Percentiles rank a stretch among this genome's conserved stretches.
Conservation (phyloP, 2,329 filamentous ascomycete genomes). For the Ascosphaera apis region DNA sequence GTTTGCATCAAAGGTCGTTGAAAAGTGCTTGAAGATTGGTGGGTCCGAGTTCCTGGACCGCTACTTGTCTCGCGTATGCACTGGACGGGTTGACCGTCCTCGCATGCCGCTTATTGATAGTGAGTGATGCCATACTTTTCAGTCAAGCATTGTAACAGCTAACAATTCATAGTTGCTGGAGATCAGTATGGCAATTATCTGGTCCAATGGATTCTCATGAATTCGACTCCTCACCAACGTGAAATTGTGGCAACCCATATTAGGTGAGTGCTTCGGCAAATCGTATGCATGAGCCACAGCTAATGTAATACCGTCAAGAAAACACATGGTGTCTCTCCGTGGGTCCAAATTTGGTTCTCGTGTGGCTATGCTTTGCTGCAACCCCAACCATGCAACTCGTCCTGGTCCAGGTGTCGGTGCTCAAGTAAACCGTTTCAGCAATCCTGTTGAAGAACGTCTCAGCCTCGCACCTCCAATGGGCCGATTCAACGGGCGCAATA, state of each 20-base stretch:
- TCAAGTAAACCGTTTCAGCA: slow-evolving; percentile 35
- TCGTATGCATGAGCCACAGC: slow-evolving; percentile 2
- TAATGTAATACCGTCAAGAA: slow-evolving; percentile 23
- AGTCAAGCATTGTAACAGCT: not conserved
- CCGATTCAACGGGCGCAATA: slow-evolving; percentile 14
- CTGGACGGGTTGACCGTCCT: slow-evolving; percentile 70
- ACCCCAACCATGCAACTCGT: slow-evolving; percentile 69
- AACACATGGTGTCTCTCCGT: slow-evolving; percentile 97
- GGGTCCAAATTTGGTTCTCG: slow-evolving; percentile 97
- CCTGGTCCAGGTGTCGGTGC: slow-evolving; percentile 63
- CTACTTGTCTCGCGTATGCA: slow-evolving; percentile 84
- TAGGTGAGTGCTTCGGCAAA: slow-evolving; percentile 22
- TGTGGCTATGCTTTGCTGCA: slow-evolving; percentile 96
- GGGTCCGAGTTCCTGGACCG: slow-evolving; percentile 72
- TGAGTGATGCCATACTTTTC: slow-evolving; percentile 16
- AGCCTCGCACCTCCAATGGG: slow-evolving; percentile 15
- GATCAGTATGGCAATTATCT: slow-evolving; percentile 99
- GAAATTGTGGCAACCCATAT: slow-evolving; percentile 88
- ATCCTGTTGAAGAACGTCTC: slow-evolving; percentile 22
- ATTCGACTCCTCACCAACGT: slow-evolving; percentile 66
- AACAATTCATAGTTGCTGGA: slow-evolving; percentile 40
- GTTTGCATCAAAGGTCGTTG: slow-evolving; percentile 95
- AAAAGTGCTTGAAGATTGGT: slow-evolving; percentile 96
- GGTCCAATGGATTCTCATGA: slow-evolving; percentile 87
- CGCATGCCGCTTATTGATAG: slow-evolving; percentile 93